A percentile compares a stretch with the other conserved stretches of the same genome.
phyloP scores from a whole-genome alignment of 2,329 filamentous ascomycete genomes.

The Cladosporium sp. region DNA sequence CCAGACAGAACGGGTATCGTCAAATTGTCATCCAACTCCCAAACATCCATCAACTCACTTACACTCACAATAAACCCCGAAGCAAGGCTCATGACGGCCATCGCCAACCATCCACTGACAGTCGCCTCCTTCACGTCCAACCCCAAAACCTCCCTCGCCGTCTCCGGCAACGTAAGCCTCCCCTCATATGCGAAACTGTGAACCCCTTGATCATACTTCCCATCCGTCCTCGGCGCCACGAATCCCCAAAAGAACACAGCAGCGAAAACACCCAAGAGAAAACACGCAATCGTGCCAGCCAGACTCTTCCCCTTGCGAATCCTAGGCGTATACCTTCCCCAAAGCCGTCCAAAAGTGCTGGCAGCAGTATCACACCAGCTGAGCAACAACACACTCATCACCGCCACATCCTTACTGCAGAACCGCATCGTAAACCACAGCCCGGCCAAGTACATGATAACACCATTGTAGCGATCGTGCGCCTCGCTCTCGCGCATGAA shows the following conservation, averaged over 20 bases:
- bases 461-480: slow-evolving; percentile 80
- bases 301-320: slow-evolving; percentile 85
- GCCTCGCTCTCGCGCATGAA: slow-evolving; percentile 98
- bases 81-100: slow-evolving; percentile 76
- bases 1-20: slow-evolving; percentile 93
- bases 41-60: slow-evolving; percentile 87
- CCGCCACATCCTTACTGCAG: slow-evolving; percentile 88
- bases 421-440: slow-evolving; percentile 80
- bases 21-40: slow-evolving; percentile 94
- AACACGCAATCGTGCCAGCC: slow-evolving; percentile 81
- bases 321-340: slow-evolving; percentile 81
- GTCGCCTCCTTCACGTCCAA: slow-evolving; percentile 55
- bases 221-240: slow-evolving; percentile 56
- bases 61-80: slow-evolving; percentile 84
- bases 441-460: slow-evolving; percentile 93
- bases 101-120: slow-evolving; percentile 65
- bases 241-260: slow-evolving; percentile 85
- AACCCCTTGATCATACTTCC: slow-evolving; percentile 33
- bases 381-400: slow-evolving; percentile 82
- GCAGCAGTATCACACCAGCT: slow-evolving; percentile 98
- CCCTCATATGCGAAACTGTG: slow-evolving; percentile 79
- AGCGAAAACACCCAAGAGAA: slow-evolving; percentile 73
- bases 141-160: slow-evolving; percentile 56
- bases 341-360: slow-evolving; percentile 86
- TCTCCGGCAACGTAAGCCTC: slow-evolving; percentile 62